These are phyloP conservation scores for Cudoniella acicularis DNA, from an alignment of 495 filamentous ascomycete genomes.

Conservation along the genomic window DNA sequence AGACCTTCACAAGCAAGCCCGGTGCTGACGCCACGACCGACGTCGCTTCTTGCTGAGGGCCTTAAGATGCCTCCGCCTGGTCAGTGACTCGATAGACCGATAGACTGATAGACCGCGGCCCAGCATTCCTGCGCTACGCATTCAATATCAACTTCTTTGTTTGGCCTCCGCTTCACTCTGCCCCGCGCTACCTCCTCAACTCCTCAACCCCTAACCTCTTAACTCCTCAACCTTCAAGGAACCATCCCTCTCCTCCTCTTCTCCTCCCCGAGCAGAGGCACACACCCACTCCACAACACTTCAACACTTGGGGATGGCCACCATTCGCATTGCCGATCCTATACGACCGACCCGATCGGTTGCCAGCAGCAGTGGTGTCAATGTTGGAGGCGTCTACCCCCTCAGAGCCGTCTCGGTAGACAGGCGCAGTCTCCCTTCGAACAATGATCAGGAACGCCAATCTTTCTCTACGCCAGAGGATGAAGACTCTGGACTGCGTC, in stretches of 20 bases:
- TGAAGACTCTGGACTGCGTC: slow-evolving; percentile 15
- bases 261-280: no score
- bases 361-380: background rate
- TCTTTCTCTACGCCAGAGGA: slow-evolving; percentile 8
- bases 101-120: no score
- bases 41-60: background rate
- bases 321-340: background rate
- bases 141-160: no score
- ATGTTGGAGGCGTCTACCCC: background rate
- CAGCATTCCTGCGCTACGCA: background rate
- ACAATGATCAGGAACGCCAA: background rate
- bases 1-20: background rate
- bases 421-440: background rate
- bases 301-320: background rate
- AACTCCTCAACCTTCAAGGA: no score
- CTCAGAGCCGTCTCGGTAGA: background rate
- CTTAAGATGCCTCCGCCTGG: background rate
- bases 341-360: background rate
- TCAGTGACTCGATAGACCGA: no score
- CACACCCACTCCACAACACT: background rate
- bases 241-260: no score
- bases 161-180: no score
- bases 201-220: no score
- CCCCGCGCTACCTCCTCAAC: no score
- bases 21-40: background rate